Evolutionary conservation across 2,329 filamentous ascomycete genomes (phyloP).

Genomic region (Botrytis fragariae): DNA sequence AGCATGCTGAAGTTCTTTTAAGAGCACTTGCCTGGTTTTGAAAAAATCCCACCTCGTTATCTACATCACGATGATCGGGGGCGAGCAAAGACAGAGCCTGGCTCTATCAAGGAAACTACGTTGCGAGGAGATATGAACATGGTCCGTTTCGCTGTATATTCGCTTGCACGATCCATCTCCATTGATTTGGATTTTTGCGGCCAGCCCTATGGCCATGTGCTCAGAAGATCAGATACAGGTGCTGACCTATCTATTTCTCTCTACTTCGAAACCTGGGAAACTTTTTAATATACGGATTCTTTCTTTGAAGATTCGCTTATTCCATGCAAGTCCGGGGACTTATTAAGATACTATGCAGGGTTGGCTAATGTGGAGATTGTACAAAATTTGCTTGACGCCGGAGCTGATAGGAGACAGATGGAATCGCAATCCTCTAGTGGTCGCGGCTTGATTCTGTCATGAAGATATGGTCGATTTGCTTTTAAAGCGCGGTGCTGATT

Average conservation of each 20-base stretch:
- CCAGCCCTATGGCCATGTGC: neutral
- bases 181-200: too few relatives aligned
- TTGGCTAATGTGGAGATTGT: neutral
- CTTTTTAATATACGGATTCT: neutral
- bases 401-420: neutral
- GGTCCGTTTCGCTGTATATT: neutral
- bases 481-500: neutral
- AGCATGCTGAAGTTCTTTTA: neutral
- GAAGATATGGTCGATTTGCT: neutral
- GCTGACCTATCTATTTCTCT: neutral
- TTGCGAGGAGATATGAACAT: neutral
- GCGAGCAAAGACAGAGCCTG: neutral
- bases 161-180: neutral
- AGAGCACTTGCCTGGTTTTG: neutral
- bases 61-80: neutral
- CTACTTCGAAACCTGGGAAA: neutral
- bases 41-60: neutral
- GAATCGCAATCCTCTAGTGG: neutral
- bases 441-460: neutral
- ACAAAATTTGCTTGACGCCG: neutral
- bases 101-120: neutral
- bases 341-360: neutral
- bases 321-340: neutral
- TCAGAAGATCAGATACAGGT: neutral
- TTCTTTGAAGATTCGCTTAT: neutral